Evolutionary conservation across 352 stramenopile species (phyloP), one percentile per base, ranked within the genome.

Genomic region (Globisporangium ultimum): DNA sequence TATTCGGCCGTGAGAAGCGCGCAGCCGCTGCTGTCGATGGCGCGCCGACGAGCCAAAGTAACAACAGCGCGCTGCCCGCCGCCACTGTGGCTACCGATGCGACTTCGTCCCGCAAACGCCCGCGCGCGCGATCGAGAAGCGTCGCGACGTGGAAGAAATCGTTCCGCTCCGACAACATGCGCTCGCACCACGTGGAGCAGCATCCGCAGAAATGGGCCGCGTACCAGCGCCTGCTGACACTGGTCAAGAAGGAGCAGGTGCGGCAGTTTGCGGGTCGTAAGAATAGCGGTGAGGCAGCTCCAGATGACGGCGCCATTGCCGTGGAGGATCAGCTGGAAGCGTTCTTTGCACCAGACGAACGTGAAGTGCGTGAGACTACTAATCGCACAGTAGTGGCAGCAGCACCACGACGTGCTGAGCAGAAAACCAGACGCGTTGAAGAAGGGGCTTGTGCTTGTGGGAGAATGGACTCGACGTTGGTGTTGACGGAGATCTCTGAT

Each of bases 111-210:
- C 5, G 20, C 40, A 52, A n/a, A 24, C 34, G 20, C 3, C 40
- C 32, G 15, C 71, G 71, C 48, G 66, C 68, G 13, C 67, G 72
- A 12, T 71, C 67, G 20, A 54, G 52, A n/a, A 74, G 69, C 52
- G 59, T 81, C 21, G 67, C 60, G 22, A 59, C 66, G 43, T 81
- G 70, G 70, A 62, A 61, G 28, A 48, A 53, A n/a, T 71, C 72
- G 14, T 70, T 77, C 57, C 72, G 70, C 28, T 57, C 70, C 15
- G 72, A 78, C 55, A 78, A 78, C 62, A 74, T 81, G 53, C 67
- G 65, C 17, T 67, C 62, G 54, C 70, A 81, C 67, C 68, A 68
- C 57, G 20, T 63, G n/a, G 61, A 63, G 48, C 69, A 78, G 56
- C 72, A 81, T 17, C 46, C 60, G 50, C 45, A 20, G 42, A 74